Base-by-base conservation (phyloP, 306 rosid genomes). In the Fagus crenata region DNA sequence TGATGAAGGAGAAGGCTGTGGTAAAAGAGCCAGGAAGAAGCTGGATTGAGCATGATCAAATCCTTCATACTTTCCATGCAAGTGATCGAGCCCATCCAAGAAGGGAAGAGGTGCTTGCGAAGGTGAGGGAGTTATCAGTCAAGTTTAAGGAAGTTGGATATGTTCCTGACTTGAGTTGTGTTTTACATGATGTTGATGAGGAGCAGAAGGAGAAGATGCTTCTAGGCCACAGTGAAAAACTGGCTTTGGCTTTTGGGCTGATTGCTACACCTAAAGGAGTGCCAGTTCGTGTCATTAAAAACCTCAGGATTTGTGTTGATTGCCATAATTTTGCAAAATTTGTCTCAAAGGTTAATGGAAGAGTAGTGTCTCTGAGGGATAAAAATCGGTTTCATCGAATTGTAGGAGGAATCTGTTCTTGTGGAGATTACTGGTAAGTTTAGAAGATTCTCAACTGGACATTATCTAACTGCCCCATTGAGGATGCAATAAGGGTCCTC, bases 151-250 rank as follows among this genome's bases (percentile, higher is more conserved):
- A 88, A 84, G 89, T 78, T 37, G 97, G 95, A 49, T 90, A 92
- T 76, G 78, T 84, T 86, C 97, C 96, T 40, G 87, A 89, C 77
- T 85, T 89, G 91, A 90, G 93, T 53, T 92, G 95, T 80, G 97
- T 88, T 71, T 81, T 92, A 41, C 87, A 84, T 78, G 97, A 90
- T 37, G 97, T 92, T 78, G 97, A 92, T 67, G 98, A 92, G 9
- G 98, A 94, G 82, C 93, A 89, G 84, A 94, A 92, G 84, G 98
- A 92, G 88, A 89, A 87, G 89, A 81, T 88, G 72, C 93, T 94
- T 75, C 78, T 88, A 59, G 86, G 90, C 76, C 98, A 93, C 72
- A 91, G 97, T 59, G 97, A 95, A 73, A 95, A 92, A 78, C 75
- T 92, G 75, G 97, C 96, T 35, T 72, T 90, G 89, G 87, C 90